Evolutionary conservation across 2,329 filamentous ascomycete genomes (phyloP), one percentile per base, ranked within the genome.

Genomic region (Penicillium corylophilum): DNA sequence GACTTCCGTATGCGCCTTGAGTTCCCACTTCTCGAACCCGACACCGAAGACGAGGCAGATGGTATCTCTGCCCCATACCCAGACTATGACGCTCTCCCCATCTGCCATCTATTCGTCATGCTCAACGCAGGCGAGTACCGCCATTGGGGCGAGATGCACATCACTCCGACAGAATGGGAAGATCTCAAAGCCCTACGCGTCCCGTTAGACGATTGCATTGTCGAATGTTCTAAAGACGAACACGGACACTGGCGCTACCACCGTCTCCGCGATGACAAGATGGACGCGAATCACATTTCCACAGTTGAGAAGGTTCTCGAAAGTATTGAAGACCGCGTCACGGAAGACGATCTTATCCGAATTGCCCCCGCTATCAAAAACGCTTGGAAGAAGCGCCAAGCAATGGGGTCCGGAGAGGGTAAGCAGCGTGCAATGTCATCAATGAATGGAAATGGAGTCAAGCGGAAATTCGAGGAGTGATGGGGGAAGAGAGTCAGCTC

Each of bases 261-360:
- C 62, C 85, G 92, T 26, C 93, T 96, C 72, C 82, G 94, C 46
- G 92, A 97, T 65, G 94, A 99, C 72, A 99, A 99, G 75, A 78
- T 79, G 24, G 88, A 96, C 60, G 91, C 89, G 0, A 99, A 99
- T 65, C 92, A 97, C 72, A 87, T 89, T 53, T 85, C 78, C 16
- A 93, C 89, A 0, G 90, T 96, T 1, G 79, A 85, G 23, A 95
- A 88, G 68, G 94, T 99, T 4, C 80, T 96, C 53, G 87, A 93
- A 59, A 95, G 90, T 71, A 97, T 99, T 62, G 81, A 85, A 54
- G 90, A 96, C 64, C 85, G 85, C 1, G 90, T 99, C 10, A 88
- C 84, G 0, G 85, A 96, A 72, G 80, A 89, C 51, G 91, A 99
- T 66, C 78, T 99, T 29, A 80, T 92, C 41, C 80, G 75, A 2